Conservation (phyloP, 345 rosid species). For the Geranium brycei region DNA sequence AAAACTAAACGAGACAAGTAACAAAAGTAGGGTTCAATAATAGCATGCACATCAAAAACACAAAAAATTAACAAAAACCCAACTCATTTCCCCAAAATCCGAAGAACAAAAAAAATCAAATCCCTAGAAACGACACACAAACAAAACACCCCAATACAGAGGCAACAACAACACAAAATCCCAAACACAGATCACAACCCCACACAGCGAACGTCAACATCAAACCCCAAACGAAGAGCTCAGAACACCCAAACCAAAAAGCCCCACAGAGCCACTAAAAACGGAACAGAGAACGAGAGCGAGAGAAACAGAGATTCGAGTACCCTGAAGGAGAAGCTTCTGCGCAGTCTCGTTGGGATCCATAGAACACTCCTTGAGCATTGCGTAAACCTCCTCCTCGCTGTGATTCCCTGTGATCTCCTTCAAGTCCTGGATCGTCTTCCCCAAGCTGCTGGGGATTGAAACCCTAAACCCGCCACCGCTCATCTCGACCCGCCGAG, state of each 20-base stretch:
- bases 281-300: neutral
- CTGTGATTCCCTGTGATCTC: slow-evolving; percentile 71
- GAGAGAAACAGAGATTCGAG: neutral
- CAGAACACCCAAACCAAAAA: neutral
- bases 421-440: slow-evolving; percentile 58
- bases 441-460: slow-evolving; percentile 42
- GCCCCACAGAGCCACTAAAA: neutral
- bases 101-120: slow-evolving; percentile 5
- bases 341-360: slow-evolving; percentile 83
- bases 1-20: no score
- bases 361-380: slow-evolving; percentile 82
- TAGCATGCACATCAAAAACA: neutral
- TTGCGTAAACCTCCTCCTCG: slow-evolving; percentile 90
- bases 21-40: neutral
- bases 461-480: slow-evolving; percentile 66
- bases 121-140: slow-evolving; percentile 5
- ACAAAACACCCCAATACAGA: neutral
- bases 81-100: slow-evolving; percentile 13
- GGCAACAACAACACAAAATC: neutral
- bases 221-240: slow-evolving; percentile 3
- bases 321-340: slow-evolving; percentile 61
- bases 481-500: neutral
- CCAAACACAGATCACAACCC: slow-evolving; percentile 11
- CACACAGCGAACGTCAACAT: neutral
- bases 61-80: slow-evolving; percentile 8